Evolutionary conservation across 441 rosid species (phyloP).

Genomic region (Populus hybrid): DNA sequence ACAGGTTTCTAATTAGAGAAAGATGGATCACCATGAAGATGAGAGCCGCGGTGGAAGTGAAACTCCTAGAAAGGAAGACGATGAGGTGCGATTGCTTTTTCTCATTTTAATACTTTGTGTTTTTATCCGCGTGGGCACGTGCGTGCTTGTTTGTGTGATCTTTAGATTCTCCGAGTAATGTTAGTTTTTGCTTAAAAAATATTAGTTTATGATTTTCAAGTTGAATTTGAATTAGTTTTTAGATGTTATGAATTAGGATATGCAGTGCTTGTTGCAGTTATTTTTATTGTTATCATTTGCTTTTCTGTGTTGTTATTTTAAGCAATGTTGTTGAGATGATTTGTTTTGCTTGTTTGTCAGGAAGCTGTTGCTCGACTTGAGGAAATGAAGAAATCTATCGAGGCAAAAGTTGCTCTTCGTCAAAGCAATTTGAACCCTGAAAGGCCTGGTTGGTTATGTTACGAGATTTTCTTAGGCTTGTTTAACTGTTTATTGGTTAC

Average conservation of each 20-base stretch:
- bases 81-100: conserved; percentile 52
- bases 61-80: conserved; percentile 59
- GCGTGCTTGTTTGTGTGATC: background rate
- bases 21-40: conserved; percentile 74
- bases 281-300: background rate
- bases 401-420: conserved; percentile 89
- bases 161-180: background rate
- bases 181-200: background rate
- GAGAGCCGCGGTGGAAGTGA: conserved; percentile 48
- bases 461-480: conserved; percentile 1
- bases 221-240: background rate
- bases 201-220: background rate
- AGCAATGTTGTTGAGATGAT: background rate
- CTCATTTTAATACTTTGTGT: background rate
- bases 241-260: background rate
- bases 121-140: background rate
- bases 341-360: conserved; percentile 32
- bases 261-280: background rate
- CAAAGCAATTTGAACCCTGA: conserved; percentile 88
- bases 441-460: conserved; percentile 72
- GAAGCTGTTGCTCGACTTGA: conserved; percentile 84
- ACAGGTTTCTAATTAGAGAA: background rate
- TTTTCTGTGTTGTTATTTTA: background rate
- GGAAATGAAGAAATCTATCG: conserved; percentile 64
- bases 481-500: conserved; percentile 4